These are phyloP conservation scores for Wickerhamomyces bovis DNA, from an alignment of 805 yeast genomes.

Conservation along the genomic window DNA sequence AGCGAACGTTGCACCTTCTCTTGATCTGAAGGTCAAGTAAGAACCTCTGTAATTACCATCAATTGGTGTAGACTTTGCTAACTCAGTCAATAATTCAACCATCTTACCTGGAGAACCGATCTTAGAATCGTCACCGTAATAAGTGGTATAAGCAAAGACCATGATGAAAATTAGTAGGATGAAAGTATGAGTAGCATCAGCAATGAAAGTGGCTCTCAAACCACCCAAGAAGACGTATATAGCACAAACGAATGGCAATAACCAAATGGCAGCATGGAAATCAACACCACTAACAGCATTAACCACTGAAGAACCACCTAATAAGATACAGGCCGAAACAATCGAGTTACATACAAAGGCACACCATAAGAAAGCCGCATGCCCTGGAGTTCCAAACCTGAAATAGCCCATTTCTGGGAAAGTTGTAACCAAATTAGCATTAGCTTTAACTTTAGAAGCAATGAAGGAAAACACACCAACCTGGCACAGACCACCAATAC, in stretches of 20 bases:
- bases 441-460: slow-evolving; percentile 30
- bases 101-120: slow-evolving; percentile 33
- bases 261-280: slow-evolving; percentile 39
- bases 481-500: slow-evolving; percentile 15
- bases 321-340: slow-evolving; percentile 34
- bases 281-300: slow-evolving; percentile 38
- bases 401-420: slow-evolving; percentile 35
- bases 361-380: slow-evolving; percentile 32
- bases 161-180: slow-evolving; percentile 35
- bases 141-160: slow-evolving; percentile 23
- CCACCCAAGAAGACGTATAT: slow-evolving; percentile 48
- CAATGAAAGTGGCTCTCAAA: slow-evolving; percentile 44
- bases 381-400: slow-evolving; percentile 36
- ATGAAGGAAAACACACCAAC: slow-evolving; percentile 31
- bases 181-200: slow-evolving; percentile 47
- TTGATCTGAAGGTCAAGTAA: slow-evolving; percentile 32
- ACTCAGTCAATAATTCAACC: slow-evolving; percentile 36
- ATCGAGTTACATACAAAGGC: slow-evolving; percentile 36
- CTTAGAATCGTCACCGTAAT: slow-evolving; percentile 11
- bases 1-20: slow-evolving; percentile 27
- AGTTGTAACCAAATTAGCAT: slow-evolving; percentile 34
- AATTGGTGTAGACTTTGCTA: slow-evolving; percentile 28
- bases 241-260: slow-evolving; percentile 43
- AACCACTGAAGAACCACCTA: slow-evolving; percentile 41
- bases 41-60: slow-evolving; percentile 30